A percentile compares a stretch with the other conserved stretches of the same genome.
Conservation (phyloP, 805 yeast genomes). For the Starmerella asiatica region DNA sequence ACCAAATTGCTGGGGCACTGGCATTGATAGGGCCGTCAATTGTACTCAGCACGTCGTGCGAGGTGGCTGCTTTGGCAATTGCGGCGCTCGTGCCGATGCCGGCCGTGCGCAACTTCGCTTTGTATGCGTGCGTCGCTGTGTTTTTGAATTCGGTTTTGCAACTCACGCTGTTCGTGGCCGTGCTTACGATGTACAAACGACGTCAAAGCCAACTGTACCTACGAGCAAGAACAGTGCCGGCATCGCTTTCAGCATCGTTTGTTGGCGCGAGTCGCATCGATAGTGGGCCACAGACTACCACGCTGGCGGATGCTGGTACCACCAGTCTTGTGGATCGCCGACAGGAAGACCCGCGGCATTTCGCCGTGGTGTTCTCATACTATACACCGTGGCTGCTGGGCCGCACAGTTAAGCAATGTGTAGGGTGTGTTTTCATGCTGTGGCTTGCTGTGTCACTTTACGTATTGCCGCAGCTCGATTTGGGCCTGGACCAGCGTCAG, state of each 20-base stretch:
- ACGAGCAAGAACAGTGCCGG: too few relatives aligned
- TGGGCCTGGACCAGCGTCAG: slow-evolving; percentile 80
- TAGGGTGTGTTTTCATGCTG: slow-evolving; percentile 42
- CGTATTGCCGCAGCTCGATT: slow-evolving; percentile 50
- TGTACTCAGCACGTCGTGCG: slow-evolving; percentile 60
- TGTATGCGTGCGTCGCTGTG: slow-evolving; percentile 80
- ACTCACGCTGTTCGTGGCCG: slow-evolving; percentile 62
- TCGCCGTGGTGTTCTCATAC: slow-evolving; percentile 18
- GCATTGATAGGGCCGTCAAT: slow-evolving; percentile 80
- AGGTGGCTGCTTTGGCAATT: slow-evolving; percentile 61
- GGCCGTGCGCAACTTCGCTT: slow-evolving; percentile 86
- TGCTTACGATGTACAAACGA: slow-evolving; percentile 36
- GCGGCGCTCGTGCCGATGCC: slow-evolving; percentile 87
- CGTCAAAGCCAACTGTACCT: background rate
- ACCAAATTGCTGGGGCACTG: slow-evolving; percentile 50
- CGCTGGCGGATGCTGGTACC: background rate
- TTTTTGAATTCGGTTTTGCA: slow-evolving; percentile 64
- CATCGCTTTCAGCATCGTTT: background rate
- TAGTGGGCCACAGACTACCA: background rate
- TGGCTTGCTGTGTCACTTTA: slow-evolving; percentile 60
- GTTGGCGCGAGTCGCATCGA: background rate
- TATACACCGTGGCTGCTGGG: slow-evolving; percentile 51
- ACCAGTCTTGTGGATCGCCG: background rate
- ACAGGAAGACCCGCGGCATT: slow-evolving; percentile 20
- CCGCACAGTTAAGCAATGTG: slow-evolving; percentile 33